Conservation (phyloP, 345 rosid species). For the Triadica sebifera region DNA sequence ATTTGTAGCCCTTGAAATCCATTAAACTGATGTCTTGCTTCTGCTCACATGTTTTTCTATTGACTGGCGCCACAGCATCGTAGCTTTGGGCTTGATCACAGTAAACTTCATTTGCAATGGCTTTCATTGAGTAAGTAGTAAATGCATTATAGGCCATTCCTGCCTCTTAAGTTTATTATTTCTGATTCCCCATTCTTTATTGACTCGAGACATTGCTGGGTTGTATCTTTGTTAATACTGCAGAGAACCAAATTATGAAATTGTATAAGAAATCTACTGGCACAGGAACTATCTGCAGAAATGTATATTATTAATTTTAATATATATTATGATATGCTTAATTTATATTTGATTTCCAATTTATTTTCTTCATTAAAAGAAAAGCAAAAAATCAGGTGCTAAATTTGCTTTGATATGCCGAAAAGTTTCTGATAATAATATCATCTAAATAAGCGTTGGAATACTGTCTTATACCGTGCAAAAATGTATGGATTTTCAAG, state of each 20-base stretch:
- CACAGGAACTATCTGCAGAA: neutral
- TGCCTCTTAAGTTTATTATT: conserved; percentile 34
- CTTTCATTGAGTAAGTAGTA: conserved; percentile 43
- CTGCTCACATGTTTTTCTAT: conserved; percentile 22
- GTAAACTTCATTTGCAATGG: conserved; percentile 45
- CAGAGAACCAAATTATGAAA: neutral
- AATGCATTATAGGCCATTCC: conserved; percentile 40
- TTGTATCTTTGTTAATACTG: conserved; percentile 31
- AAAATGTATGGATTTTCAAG: no score
- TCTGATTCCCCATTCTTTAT: conserved; percentile 36
- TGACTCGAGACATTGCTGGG: conserved; percentile 32
- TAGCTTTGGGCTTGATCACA: conserved; percentile 31
- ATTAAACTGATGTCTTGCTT: conserved; percentile 18
- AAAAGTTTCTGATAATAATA: no score
- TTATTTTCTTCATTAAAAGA: no score
- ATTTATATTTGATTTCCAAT: no score
- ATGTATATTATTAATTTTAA: neutral
- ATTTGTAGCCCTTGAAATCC: conserved; percentile 33
- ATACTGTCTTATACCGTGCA: no score
- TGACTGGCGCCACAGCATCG: conserved; percentile 27
- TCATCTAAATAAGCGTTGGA: no score
- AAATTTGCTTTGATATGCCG: no score
- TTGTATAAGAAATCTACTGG: neutral
- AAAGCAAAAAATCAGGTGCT: no score
- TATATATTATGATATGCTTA: no score